Evolutionary conservation across 306 rosid genomes (phyloP).

Genomic region (Aeschynomene evenia): DNA sequence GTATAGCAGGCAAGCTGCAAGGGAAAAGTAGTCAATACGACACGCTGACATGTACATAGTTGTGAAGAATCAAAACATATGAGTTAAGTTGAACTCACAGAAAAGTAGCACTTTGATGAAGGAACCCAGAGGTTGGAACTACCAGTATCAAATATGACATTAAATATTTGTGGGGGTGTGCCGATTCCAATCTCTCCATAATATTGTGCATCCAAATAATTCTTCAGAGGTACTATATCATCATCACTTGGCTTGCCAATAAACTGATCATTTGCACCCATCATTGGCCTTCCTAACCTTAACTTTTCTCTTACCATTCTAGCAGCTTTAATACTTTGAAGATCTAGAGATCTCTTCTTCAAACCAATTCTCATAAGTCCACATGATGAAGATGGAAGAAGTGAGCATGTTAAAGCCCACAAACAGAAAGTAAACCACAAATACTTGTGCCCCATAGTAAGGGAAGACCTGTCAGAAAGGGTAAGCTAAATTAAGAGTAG

Average conservation of each 20-base stretch:
- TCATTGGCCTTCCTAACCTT: conserved; percentile 26
- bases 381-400: conserved; percentile 56
- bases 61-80: background rate
- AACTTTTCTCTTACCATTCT: conserved; percentile 42
- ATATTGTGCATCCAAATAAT: conserved; percentile 84
- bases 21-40: conserved; percentile 10
- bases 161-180: conserved; percentile 78
- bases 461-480: conserved; percentile 36
- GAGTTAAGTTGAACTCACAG: conserved; percentile 55
- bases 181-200: conserved; percentile 90
- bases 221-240: conserved; percentile 57
- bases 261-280: conserved; percentile 32
- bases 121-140: conserved; percentile 94
- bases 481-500: background rate
- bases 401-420: conserved; percentile 60
- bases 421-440: conserved; percentile 46
- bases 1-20: conserved; percentile 73
- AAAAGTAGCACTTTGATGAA: conserved; percentile 71
- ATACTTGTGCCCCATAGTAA: conserved; percentile 54
- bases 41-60: background rate
- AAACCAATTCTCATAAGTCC: conserved; percentile 62
- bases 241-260: conserved; percentile 33
- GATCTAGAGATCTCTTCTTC: conserved; percentile 67
- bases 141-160: conserved; percentile 83
- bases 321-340: conserved; percentile 53